Base-by-base conservation (phyloP, 1,139 yeast species). In the Saccharomyces hybrid region DNA sequence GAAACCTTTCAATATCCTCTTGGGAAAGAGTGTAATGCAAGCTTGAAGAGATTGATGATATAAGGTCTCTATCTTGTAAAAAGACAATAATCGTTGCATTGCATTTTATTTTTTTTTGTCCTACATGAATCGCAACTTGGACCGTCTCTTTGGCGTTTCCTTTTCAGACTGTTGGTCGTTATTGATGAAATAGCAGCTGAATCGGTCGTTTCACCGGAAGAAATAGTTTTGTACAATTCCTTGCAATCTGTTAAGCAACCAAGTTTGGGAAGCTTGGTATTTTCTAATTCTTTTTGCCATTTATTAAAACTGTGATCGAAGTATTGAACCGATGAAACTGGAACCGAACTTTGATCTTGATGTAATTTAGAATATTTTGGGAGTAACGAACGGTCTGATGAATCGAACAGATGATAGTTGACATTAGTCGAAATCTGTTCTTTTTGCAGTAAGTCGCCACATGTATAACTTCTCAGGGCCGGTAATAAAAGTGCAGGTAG, bases 51-150 rank as follows among this genome's bases (percentile, higher is more conserved):
- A 62, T 49, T 9, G 56, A 53, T 14, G 56, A 52, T 9, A 62
- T 54, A 9, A 66, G 54, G 12, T 55, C 21, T 21, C 59, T 59
- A 49, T 63, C 64, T 52, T 66, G 66, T 28, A 55, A 51, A 11
- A 70, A 29, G 4, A 69, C 70, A 55, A 61, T 69, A 12, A 84
- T 81, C 60, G 79, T 83, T 1, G 91, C 88, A 64, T 85, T 83
- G 70, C 93, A 86, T 69, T 84, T 86, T 57, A 84, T 86, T 69
- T 86, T 86, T 86, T 58, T 88, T 77, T n/a, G 79, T 67, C 53
- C 90, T 75, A 67, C 93, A 86, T 48, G 80, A 73, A 67, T 86
- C 91, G 70, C 93, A 86, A 51, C 87, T 81, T 8, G 91, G 91
- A 0, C 93, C 91, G 24, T 81, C 74, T 58, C 93, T 73, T 69